Percentiles rank a stretch among this genome's conserved stretches.
These are phyloP conservation scores for Tolypocladium tropicale DNA, from an alignment of 2,329 filamentous ascomycete species.

Conservation along the genomic window DNA sequence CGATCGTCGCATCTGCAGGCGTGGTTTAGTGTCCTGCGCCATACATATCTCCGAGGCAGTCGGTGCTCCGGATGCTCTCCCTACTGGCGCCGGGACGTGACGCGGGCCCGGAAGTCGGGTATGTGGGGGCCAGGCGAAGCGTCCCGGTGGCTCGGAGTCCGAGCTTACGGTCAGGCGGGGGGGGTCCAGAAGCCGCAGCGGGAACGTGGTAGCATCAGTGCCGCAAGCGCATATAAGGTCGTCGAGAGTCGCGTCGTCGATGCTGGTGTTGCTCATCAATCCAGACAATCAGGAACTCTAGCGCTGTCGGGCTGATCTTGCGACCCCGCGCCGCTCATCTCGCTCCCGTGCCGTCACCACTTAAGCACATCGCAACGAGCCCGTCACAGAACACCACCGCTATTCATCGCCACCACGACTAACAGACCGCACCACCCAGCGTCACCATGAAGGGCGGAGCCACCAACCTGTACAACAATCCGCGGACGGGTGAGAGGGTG, in stretches of 20 bases:
- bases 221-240: background rate
- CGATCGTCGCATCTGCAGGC: too few relatives aligned
- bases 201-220: too few relatives aligned
- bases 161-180: background rate
- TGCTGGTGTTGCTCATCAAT: background rate
- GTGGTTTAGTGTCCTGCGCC: background rate
- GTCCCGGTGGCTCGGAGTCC: background rate
- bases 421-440: background rate
- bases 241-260: background rate
- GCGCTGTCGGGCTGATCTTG: background rate
- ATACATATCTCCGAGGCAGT: background rate
- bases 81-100: background rate
- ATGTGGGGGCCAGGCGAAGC: background rate
- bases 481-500: constrained; percentile 28
- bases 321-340: background rate
- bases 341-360: too few relatives aligned
- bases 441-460: constrained; percentile 26
- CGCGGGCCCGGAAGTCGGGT: background rate
- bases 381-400: background rate
- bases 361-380: too few relatives aligned
- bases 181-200: too few relatives aligned
- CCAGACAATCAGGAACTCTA: background rate
- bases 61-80: background rate
- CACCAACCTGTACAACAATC: constrained; percentile 31
- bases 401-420: background rate